Percentiles rank a stretch among this genome's conserved stretches.
phyloP scores from a whole-genome alignment of 139 green algal genomes.

The Zygnema cylindricum region DNA sequence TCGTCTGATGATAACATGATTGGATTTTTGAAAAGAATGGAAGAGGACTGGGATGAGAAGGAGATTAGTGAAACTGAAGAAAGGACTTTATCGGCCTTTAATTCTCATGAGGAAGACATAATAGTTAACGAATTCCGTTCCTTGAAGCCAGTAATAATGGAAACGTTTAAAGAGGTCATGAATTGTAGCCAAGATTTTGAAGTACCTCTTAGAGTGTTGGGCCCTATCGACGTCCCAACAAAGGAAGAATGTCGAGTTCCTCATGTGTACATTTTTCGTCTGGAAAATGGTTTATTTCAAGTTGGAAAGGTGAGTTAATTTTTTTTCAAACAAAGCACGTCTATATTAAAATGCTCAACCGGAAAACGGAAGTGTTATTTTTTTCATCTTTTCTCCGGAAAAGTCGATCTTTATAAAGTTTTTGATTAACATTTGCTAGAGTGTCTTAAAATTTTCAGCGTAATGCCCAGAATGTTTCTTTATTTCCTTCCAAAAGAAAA shows the following conservation, averaged over 20 bases:
- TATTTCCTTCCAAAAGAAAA: not conserved
- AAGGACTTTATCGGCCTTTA: not conserved
- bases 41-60: not conserved
- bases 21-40: not conserved
- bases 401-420: too few species aligned
- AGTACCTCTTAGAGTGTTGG: not conserved
- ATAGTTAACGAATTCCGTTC: too few species aligned
- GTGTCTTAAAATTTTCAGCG: not conserved
- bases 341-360: too few species aligned
- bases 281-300: conserved; percentile 9
- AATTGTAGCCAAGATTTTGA: too few species aligned
- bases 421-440: too few species aligned
- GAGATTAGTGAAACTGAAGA: too few species aligned
- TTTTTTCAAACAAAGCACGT: not conserved
- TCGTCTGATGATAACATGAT: not conserved
- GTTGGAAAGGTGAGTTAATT: conserved; percentile 23
- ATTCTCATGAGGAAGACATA: not conserved
- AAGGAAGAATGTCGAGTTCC: not conserved
- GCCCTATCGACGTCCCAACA: not conserved
- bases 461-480: not conserved
- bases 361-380: too few species aligned
- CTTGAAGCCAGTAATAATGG: not conserved
- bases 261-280: conserved; percentile 27
- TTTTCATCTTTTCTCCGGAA: too few species aligned
- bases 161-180: not conserved